Base-by-base conservation (phyloP, 2,329 filamentous ascomycete genomes). In the Parasarocladium wereldwijsianum region DNA sequence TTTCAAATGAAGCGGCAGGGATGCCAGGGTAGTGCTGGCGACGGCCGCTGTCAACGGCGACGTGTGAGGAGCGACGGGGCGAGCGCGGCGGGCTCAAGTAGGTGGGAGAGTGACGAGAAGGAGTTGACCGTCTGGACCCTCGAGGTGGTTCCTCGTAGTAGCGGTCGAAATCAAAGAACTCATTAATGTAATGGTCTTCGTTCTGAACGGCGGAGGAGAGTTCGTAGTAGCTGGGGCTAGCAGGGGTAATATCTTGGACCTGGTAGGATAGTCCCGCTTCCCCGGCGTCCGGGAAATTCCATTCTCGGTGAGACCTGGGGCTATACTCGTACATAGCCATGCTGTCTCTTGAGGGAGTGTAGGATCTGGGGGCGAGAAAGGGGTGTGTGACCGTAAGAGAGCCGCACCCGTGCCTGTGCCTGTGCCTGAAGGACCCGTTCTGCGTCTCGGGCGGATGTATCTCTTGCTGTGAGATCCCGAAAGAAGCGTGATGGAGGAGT, bases 271-370 rank as follows among this genome's bases (percentile, higher is more conserved):
- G 27, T 29, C 26, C 26, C 24, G 24, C 24, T n/a, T 13, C 15
- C 27, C 13, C 27, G 27, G 27, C 27, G 27, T n/a, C n/a, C n/a
- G n/a, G n/a, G n/a, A n/a, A 19, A 29, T 17, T 17, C 19, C 22
- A 19, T 29, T 29, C 27, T 29, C 27, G 27, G 27, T 29, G 27
- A 21, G 27, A 29, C 27, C 18, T 29, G 27, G 27, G 27, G 27
- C 27, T 29, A n/a, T n/a, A n/a, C 27, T 17, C 27, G 27, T 21
- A 14, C 18, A 29, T 29, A 29, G 17, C 27, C n/a, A n/a, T n/a
- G n/a, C n/a, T n/a, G n/a, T n/a, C n/a, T n/a, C n/a, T n/a, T n/a
- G n/a, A n/a, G n/a, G n/a, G n/a, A n/a, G n/a, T n/a, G n/a, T n/a
- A n/a, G n/a, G n/a, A n/a, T n/a, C n/a, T n/a, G n/a, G n/a, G n/a